A percentile compares a stretch with the other conserved stretches of the same genome.
Evolutionary conservation across 129 eudicot species (phyloP).

Genomic region (Artemisia argyi): DNA sequence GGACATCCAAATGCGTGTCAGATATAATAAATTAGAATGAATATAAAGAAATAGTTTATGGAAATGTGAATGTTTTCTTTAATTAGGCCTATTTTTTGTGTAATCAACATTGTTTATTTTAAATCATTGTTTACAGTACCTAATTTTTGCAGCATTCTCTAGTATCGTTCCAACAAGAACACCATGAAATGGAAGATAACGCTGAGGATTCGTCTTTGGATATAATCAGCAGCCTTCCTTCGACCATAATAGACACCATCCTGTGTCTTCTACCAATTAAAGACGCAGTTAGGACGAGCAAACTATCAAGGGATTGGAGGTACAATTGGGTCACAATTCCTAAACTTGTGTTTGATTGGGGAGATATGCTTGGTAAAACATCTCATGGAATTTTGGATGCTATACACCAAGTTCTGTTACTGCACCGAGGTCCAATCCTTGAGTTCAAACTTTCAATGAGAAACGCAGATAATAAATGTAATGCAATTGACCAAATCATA

Average conservation of each 20-base stretch:
- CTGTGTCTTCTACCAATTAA: slow-evolving; percentile 8
- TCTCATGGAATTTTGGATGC: background rate
- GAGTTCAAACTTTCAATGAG: slow-evolving; percentile 4
- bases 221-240: slow-evolving; percentile 12
- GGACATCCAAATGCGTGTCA: no score
- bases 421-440: slow-evolving; percentile 6
- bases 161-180: background rate
- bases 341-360: slow-evolving; percentile 6
- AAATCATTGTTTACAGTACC: background rate
- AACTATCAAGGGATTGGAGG: slow-evolving; percentile 12
- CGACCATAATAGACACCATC: slow-evolving; percentile 2
- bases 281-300: slow-evolving; percentile 19
- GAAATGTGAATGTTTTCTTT: background rate
- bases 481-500: slow-evolving; percentile 9
- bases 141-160: background rate
- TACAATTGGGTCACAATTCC: slow-evolving; percentile 19
- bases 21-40: no score
- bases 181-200: background rate
- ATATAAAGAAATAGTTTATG: no score
- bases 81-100: background rate
- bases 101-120: background rate
- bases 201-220: background rate
- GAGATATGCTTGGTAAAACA: background rate
- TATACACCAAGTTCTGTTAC: slow-evolving; percentile 5
- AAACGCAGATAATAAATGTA: background rate